Base-by-base conservation (phyloP, 441 rosid genomes). In the Gossypium trilobum region DNA sequence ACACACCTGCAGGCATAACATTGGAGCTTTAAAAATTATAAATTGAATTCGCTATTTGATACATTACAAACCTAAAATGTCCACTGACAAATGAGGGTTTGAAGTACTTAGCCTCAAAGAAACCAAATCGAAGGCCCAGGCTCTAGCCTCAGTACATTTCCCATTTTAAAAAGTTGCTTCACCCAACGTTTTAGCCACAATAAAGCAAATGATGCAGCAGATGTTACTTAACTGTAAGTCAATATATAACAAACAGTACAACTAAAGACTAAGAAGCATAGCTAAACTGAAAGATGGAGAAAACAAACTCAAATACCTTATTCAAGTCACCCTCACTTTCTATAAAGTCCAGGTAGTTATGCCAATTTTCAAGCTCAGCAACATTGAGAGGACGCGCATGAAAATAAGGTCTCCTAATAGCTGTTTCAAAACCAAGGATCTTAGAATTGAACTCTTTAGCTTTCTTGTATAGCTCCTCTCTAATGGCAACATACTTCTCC, bases 141-240 rank as follows among this genome's bases (percentile, higher is more conserved):
- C 92, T 87, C 85, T 91, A 87, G 92, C 88, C 91, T 90, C 97
- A 92, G 91, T 85, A 87, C 92, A 90, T 88, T 84, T 85, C 90
- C 96, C 91, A 90, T 83, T 81, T 86, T 79, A 81, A 89, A 85
- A 91, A 80, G 90, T 88, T 83, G 96, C 97, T 87, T 92, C 94
- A 93, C 85, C 99, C 95, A 93, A 90, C 89, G 91, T 81, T 86
- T 88, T 87, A 91, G 95, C 98, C 97, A 93, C 96, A 92, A 89
- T 83, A 89, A 87, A 85, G 95, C 88, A 87, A 81, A 91, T 80
- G 95, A 85, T 81, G 95, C 95, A 91, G 97, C 92, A 90, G 88
- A 85, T 87, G 85, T 87, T 89, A 91, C 84, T 89, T 81, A 84
- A 91, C 92, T 89, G 98, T 91, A 81, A 87, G 93, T 83, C 91